Base-by-base conservation (phyloP, 2,329 filamentous ascomycete species). In the Didymella pomorum region DNA sequence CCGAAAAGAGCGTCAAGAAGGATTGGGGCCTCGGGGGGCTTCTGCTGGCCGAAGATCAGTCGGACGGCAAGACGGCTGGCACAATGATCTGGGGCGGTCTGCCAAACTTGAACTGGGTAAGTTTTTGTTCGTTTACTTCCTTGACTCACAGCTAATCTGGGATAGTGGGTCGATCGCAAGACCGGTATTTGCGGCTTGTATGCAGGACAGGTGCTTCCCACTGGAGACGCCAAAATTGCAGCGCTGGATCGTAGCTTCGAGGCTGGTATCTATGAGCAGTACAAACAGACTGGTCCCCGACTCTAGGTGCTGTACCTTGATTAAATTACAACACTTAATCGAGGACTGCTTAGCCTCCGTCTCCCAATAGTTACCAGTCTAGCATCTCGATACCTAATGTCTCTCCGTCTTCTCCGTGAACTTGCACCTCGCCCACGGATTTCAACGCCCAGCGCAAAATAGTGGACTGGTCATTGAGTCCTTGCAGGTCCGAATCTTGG, bases 21-120 rank as follows among this genome's bases (percentile, higher is more conserved):
- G 69, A 75, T 45, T 74, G 67, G 65, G 71, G 67, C 2, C 61
- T 78, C 1, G 75, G 70, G 9, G 75, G 76, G 4, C 23, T 78
- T 31, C 10, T 77, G 12, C 37, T 70, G 6, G 37, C 51, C 3
- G 57, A 52, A 1, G 71, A 75, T 35, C 42, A 56, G 2, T 57
- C 62, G 0, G 68, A 67, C 29, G 71, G 71, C 25, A 72, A 62
- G 58, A 65, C 58, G 23, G 59, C 59, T 4, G 66, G 72, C 2
- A 73, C 74, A 0, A 68, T 76, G 74, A 31, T 71, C 9, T 76
- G 73, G 73, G 69, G 69, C 35, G 74, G 73, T 1, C 51, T 68
- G 12, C 74, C 74, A 16, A 76, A 76, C 51, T 51, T 76, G 49
- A 64, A 60, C 2, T 76, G 74, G 74, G 70, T 71, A 66, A 53